A percentile compares a stretch with the other conserved stretches of the same genome.
Conservation (phyloP, 1,139 yeast genomes). For the Blastobotrys persicus region DNA sequence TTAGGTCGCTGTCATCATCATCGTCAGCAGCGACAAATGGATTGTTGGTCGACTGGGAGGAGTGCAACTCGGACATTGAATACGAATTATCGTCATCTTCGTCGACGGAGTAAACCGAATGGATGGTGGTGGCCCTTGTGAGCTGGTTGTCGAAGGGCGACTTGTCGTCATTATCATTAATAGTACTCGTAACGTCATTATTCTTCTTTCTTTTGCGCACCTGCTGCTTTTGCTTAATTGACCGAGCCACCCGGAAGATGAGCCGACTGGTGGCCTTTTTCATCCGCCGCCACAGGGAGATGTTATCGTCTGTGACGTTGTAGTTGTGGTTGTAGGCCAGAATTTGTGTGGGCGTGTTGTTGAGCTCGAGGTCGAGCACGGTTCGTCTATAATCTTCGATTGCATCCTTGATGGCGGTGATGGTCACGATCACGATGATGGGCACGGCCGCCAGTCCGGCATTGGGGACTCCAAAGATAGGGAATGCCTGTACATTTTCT, state of each 20-base stretch:
- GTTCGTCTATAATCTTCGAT: conserved; percentile 90
- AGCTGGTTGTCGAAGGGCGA: conserved; percentile 20
- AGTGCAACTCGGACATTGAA: conserved; percentile 10
- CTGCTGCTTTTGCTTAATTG: conserved; percentile 10
- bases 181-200: conserved; percentile 10
- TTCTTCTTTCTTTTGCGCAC: conserved; percentile 18
- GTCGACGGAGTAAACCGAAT: conserved; percentile 26
- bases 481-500: conserved; percentile 44
- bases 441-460: conserved; percentile 96
- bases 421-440: conserved; percentile 81
- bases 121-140: conserved; percentile 25
- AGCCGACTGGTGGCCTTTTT: conserved; percentile 47
- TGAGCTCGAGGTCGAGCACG: conserved; percentile 74
- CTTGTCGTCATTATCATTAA: conserved; percentile 1
- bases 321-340: conserved; percentile 66
- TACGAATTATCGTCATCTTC: conserved; percentile 10
- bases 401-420: conserved; percentile 92
- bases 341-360: conserved; percentile 80
- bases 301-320: conserved; percentile 66
- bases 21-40: conserved; percentile 4
- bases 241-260: conserved; percentile 1
- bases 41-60: not conserved
- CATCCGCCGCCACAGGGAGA: conserved; percentile 64
- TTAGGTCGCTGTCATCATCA: not conserved
- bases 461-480: conserved; percentile 85